Percentiles rank a stretch among this genome's conserved stretches.
Conservation (phyloP, 805 yeast species). For the Debaryomyces hansenii region DNA sequence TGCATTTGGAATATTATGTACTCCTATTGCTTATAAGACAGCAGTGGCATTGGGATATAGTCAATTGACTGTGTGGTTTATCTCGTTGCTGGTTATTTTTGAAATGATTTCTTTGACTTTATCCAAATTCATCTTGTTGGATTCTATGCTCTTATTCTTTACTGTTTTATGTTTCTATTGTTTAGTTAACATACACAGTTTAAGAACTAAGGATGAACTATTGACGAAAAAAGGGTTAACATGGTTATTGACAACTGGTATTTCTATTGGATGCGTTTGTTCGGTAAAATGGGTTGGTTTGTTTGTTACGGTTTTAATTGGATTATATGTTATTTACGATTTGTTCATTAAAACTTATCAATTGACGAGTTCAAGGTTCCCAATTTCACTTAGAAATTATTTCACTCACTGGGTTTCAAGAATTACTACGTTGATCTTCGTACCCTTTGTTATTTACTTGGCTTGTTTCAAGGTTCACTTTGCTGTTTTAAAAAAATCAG, state of each 20-base stretch:
- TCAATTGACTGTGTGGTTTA: conserved; percentile 70
- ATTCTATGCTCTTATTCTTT: conserved; percentile 87
- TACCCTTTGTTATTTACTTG: conserved; percentile 72
- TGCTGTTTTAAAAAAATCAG: conserved; percentile 68
- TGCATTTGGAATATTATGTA: conserved; percentile 75
- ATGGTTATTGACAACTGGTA: conserved; percentile 64
- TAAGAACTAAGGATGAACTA: conserved; percentile 38
- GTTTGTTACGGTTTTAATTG: conserved; percentile 61
- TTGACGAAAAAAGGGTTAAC: conserved; percentile 41
- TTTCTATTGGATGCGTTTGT: conserved; percentile 78
- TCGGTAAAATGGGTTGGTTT: conserved; percentile 87
- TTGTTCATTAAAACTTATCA: conserved; percentile 46
- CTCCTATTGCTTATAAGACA: conserved; percentile 85
- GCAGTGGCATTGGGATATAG: conserved; percentile 74
- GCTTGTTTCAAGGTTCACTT: conserved; percentile 82
- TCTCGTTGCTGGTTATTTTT: conserved; percentile 75
- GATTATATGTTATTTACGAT: conserved; percentile 58
- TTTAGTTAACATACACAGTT: conserved; percentile 47
- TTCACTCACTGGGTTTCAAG: conserved; percentile 72
- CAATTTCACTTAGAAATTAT: conserved; percentile 28
- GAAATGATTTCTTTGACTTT: conserved; percentile 84
- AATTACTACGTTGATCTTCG: conserved; percentile 59
- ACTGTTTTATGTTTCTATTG: conserved; percentile 53
- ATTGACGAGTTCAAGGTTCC: conserved; percentile 14
- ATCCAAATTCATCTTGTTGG: conserved; percentile 86